Conservation (phyloP, 1,284 basidiomycete species). For the Leccinum subrobustum region DNA sequence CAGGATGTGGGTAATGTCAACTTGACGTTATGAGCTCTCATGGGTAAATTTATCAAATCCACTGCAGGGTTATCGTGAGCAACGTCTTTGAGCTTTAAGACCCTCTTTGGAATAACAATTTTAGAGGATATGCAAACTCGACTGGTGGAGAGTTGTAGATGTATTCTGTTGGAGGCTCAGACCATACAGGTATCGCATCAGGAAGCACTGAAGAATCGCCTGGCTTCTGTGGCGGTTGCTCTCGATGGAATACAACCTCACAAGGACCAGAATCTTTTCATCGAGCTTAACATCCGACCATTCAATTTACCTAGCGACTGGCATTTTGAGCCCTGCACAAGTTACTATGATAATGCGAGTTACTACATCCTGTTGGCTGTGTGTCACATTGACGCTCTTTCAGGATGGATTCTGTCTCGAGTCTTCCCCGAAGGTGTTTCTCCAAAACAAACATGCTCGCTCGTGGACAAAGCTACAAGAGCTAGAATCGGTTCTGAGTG, state of each 20-base stretch:
- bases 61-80: slow-evolving; percentile 65
- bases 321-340: slow-evolving; percentile 72
- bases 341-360: slow-evolving; percentile 71
- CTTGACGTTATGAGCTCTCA: background rate
- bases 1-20: slow-evolving; percentile 60
- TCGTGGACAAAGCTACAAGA: slow-evolving; percentile 61
- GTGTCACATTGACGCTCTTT: background rate
- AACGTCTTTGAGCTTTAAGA: background rate
- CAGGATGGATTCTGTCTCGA: slow-evolving; percentile 66
- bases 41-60: slow-evolving; percentile 11
- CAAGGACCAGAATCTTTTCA: slow-evolving; percentile 68
- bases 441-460: slow-evolving; percentile 73
- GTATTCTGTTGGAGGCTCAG: slow-evolving; percentile 57
- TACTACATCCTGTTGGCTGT: background rate
- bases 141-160: slow-evolving; percentile 53
- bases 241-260: slow-evolving; percentile 51
- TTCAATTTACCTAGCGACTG: slow-evolving; percentile 65
- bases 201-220: slow-evolving; percentile 51
- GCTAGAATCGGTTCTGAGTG: slow-evolving; percentile 50
- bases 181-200: slow-evolving; percentile 55
- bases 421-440: slow-evolving; percentile 64
- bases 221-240: slow-evolving; percentile 44
- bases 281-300: slow-evolving; percentile 65
- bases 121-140: slow-evolving; percentile 65
- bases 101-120: slow-evolving; percentile 8